These are phyloP conservation scores for Tricholoma sp. DNA, from an alignment of 768 basidiomycete genomes.

Conservation along the genomic window DNA sequence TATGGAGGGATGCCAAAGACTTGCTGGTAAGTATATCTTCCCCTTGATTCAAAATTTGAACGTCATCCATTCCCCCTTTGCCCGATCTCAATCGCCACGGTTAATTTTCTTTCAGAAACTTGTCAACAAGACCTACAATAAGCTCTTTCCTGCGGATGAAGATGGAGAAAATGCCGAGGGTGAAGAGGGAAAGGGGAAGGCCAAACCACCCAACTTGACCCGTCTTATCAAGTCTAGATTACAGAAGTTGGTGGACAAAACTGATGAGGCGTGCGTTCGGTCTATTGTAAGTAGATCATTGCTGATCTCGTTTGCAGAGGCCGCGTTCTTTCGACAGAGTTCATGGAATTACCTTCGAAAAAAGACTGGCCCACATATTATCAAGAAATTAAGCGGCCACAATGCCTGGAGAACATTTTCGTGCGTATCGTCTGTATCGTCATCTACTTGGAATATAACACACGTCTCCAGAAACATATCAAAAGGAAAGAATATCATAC, in stretches of 20 bases:
- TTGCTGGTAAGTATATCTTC: conserved; percentile 53
- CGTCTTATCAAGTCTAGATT: conserved; percentile 64
- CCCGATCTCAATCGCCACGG: not conserved
- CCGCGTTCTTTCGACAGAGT: conserved; percentile 61
- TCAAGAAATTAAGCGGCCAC: conserved; percentile 71
- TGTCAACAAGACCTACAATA: conserved; percentile 42
- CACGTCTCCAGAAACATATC: conserved; percentile 60
- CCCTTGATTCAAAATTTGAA: not conserved
- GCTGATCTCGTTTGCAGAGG: conserved; percentile 40
- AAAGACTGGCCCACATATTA: conserved; percentile 80
- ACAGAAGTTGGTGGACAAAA: conserved; percentile 68
- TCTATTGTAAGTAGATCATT: conserved; percentile 1
- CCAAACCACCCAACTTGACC: conserved; percentile 58
- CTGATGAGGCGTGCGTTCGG: conserved; percentile 57
- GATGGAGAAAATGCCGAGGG: conserved; percentile 34
- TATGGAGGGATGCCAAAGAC: conserved; percentile 79
- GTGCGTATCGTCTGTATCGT: conserved; percentile 38
- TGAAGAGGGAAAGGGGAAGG: conserved; percentile 40
- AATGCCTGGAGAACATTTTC: conserved; percentile 71
- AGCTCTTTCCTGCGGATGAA: conserved; percentile 37
- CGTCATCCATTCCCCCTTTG: not conserved
- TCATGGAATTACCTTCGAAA: conserved; percentile 80
- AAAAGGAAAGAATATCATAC: conserved; percentile 74
- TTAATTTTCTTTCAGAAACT: conserved; percentile 35
- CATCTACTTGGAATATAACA: conserved; percentile 3